Evolutionary conservation across 805 yeast species (phyloP).

Genomic region (Kurtzmaniella fragi): DNA sequence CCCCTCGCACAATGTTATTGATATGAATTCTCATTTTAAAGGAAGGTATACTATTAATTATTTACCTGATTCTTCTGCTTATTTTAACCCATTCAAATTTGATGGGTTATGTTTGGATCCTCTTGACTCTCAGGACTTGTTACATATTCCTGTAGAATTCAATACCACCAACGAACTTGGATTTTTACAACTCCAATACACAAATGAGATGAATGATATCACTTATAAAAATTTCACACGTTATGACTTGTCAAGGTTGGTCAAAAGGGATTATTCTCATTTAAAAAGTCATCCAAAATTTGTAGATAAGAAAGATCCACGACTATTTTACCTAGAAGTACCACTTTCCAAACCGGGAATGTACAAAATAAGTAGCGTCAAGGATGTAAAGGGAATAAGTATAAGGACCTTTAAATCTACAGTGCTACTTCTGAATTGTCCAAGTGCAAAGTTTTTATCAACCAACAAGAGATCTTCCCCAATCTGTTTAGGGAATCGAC

Average conservation of each 20-base stretch:
- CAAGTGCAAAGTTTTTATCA: slow-evolving; percentile 54
- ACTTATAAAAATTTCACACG: slow-evolving; percentile 50
- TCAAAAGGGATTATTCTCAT: slow-evolving; percentile 26
- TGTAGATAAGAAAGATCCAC: slow-evolving; percentile 23
- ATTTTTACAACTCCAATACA: slow-evolving; percentile 57
- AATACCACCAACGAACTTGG: slow-evolving; percentile 76
- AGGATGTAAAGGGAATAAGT: slow-evolving; percentile 57
- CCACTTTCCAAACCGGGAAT: slow-evolving; percentile 69
- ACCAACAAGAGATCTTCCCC: slow-evolving; percentile 25
- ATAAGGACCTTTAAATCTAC: slow-evolving; percentile 59
- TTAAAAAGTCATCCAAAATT: slow-evolving; percentile 12
- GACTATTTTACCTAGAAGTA: slow-evolving; percentile 56
- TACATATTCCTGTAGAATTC: slow-evolving; percentile 63
- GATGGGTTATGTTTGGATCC: slow-evolving; percentile 50
- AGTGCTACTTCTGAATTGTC: slow-evolving; percentile 71
- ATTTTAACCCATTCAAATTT: slow-evolving; percentile 68
- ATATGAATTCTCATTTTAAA: slow-evolving; percentile 62
- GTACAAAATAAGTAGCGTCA: slow-evolving; percentile 65
- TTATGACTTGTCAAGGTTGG: slow-evolving; percentile 45
- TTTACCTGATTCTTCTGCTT: slow-evolving; percentile 86
- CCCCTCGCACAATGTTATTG: slow-evolving; percentile 29
- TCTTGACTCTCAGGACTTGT: slow-evolving; percentile 13
- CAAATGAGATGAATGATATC: slow-evolving; percentile 49
- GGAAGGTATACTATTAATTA: slow-evolving; percentile 85
- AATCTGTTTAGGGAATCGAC: slow-evolving; percentile 46